Evolutionary conservation across 2,329 filamentous ascomycete species (phyloP).

Genomic region (Fusarium sp.): DNA sequence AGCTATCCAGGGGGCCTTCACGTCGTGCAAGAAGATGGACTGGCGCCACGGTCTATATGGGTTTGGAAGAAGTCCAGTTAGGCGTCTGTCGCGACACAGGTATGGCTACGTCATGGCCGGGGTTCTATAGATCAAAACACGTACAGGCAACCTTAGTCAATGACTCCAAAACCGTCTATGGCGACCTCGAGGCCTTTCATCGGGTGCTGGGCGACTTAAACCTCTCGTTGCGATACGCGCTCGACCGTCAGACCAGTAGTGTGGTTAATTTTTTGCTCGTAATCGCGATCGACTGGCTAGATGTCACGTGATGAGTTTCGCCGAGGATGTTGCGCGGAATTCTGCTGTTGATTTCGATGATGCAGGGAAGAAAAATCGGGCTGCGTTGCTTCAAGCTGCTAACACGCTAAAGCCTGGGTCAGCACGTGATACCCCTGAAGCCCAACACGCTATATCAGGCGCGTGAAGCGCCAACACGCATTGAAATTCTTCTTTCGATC

Average conservation of each 20-base stretch:
- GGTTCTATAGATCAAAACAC: conserved; percentile 45
- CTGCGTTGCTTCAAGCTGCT: conserved; percentile 33
- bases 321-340: conserved; percentile 37
- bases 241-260: conserved; percentile 34
- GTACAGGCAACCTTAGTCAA: conserved; percentile 51
- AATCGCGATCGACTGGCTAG: conserved; percentile 45
- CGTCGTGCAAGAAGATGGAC: conserved; percentile 65
- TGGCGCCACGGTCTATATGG: conserved; percentile 64
- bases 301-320: conserved; percentile 51
- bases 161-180: conserved; percentile 46
- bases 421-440: conserved; percentile 50
- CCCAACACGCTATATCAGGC: conserved; percentile 34
- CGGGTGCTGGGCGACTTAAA: conserved; percentile 42
- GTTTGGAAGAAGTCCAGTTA: conserved; percentile 37
- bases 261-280: conserved; percentile 44
- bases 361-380: conserved; percentile 49
- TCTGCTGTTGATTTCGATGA: conserved; percentile 44
- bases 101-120: conserved; percentile 48
- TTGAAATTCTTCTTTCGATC: background rate
- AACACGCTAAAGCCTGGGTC: conserved; percentile 39
- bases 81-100: conserved; percentile 38
- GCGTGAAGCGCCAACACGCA: conserved; percentile 15
- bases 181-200: conserved; percentile 49
- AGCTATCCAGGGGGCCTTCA: conserved; percentile 66
- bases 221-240: conserved; percentile 43